Conservation (phyloP, 176 grass and related monocot genomes). For the Cocos nucifera region DNA sequence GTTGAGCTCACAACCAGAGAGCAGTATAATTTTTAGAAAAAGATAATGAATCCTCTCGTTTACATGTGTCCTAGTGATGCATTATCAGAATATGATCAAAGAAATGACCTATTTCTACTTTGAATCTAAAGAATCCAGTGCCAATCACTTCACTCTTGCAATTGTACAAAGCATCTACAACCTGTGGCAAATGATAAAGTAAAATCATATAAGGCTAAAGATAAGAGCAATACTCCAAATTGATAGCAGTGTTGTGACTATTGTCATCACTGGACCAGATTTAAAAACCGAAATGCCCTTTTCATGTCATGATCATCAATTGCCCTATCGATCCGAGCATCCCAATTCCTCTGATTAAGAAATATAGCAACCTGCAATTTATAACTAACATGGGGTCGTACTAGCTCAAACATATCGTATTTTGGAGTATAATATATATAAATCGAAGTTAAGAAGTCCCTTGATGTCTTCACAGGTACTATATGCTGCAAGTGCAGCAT, state of each 20-base stretch:
- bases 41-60: too few relatives aligned
- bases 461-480: too few relatives aligned
- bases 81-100: conserved; percentile 4
- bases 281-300: conserved; percentile 84
- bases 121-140: conserved; percentile 51
- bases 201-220: too few relatives aligned
- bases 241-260: too few relatives aligned
- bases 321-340: conserved; percentile 90
- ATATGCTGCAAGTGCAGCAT: too few relatives aligned
- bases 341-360: conserved; percentile 90
- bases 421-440: too few relatives aligned
- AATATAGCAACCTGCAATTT: conserved; percentile 81
- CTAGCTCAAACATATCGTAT: too few relatives aligned
- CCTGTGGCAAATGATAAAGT: conserved; percentile 22
- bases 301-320: conserved; percentile 99
- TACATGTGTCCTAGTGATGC: not conserved
- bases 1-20: too few relatives aligned
- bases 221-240: too few relatives aligned
- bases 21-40: too few relatives aligned
- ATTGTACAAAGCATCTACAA: conserved; percentile 94
- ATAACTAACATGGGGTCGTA: too few relatives aligned
- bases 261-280: conserved; percentile 65
- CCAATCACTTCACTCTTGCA: conserved; percentile 98
- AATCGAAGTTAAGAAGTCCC: too few relatives aligned
- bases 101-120: conserved; percentile 84